Percentiles rank a stretch among this genome's conserved stretches.
These are phyloP conservation scores for Centaurea solstitialis DNA, from an alignment of 129 eudicot genomes.

Conservation along the genomic window DNA sequence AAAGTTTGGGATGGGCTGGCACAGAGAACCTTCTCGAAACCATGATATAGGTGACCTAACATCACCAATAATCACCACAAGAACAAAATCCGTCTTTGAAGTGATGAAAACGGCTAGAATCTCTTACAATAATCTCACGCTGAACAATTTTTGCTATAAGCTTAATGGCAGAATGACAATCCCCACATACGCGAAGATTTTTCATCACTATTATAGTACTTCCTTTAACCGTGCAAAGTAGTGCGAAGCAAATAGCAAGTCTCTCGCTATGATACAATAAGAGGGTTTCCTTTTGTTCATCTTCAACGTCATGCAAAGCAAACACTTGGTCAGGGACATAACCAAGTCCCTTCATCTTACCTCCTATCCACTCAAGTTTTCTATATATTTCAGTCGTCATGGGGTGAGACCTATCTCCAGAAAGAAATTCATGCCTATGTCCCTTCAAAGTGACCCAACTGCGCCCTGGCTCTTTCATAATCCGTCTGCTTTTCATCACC, in stretches of 20 bases:
- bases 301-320: constrained; percentile 58
- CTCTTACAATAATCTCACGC: constrained; percentile 53
- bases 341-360: constrained; percentile 48
- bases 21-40: not conserved
- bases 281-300: constrained; percentile 52
- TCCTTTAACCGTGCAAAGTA: constrained; percentile 40
- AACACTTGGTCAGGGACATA: constrained; percentile 47
- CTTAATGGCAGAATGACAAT: constrained; percentile 64
- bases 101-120: constrained; percentile 62
- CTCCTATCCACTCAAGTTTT: constrained; percentile 49
- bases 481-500: constrained; percentile 54
- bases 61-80: constrained; percentile 43
- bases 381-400: constrained; percentile 29
- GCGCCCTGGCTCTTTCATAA: constrained; percentile 50
- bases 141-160: constrained; percentile 48
- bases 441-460: constrained; percentile 70
- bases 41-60: not conserved
- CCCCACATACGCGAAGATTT: constrained; percentile 63
- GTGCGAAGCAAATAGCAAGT: constrained; percentile 53
- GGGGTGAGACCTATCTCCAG: constrained; percentile 56
- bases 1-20: not conserved
- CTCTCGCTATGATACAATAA: constrained; percentile 57
- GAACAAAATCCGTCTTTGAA: constrained; percentile 47
- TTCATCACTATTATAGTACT: constrained; percentile 56
- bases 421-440: constrained; percentile 39